Evolutionary conservation across 768 basidiomycete species (phyloP).

Genomic region (Psilocybe azurescens): DNA sequence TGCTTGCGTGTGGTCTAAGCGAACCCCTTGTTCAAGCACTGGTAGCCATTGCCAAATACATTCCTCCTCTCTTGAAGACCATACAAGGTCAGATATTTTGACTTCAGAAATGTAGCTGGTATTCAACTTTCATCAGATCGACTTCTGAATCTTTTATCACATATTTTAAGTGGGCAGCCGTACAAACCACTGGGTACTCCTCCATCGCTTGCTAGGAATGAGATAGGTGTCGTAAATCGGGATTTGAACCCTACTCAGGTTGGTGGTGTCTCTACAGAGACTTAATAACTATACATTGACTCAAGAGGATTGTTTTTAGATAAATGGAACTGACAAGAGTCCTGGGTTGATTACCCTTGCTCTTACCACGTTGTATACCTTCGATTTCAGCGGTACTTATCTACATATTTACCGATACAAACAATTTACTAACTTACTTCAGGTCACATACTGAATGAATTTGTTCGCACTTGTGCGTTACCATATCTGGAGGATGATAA

Average conservation of each 20-base stretch:
- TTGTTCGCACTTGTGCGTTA: too few relatives aligned
- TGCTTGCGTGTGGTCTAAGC: slow-evolving; percentile 94
- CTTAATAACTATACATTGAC: slow-evolving; percentile 5
- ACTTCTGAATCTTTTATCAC: slow-evolving; percentile 82
- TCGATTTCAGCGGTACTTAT: slow-evolving; percentile 87
- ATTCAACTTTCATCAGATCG: slow-evolving; percentile 67
- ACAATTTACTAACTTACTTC: slow-evolving; percentile 4
- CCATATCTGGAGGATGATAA: too few relatives aligned
- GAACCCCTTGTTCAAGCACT: slow-evolving; percentile 88
- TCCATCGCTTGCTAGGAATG: slow-evolving; percentile 57
- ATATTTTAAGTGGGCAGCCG: slow-evolving; percentile 79
- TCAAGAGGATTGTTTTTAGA: slow-evolving; percentile 34
- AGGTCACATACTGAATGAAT: slow-evolving; percentile 95
- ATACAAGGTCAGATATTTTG: slow-evolving; percentile 73
- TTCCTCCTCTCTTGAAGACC: slow-evolving; percentile 87
- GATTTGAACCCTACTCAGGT: slow-evolving; percentile 60
- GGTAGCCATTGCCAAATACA: slow-evolving; percentile 81
- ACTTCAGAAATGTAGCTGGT: background rate
- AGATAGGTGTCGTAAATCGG: slow-evolving; percentile 50
- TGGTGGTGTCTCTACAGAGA: background rate
- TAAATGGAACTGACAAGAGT: slow-evolving; percentile 59
- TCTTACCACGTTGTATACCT: slow-evolving; percentile 83
- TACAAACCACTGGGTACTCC: slow-evolving; percentile 93
- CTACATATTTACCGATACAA: background rate
- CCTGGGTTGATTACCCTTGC: slow-evolving; percentile 82